Evolutionary conservation across 2,329 filamentous ascomycete species (phyloP).

Genomic region (Cladosporium sphaerospermum): DNA sequence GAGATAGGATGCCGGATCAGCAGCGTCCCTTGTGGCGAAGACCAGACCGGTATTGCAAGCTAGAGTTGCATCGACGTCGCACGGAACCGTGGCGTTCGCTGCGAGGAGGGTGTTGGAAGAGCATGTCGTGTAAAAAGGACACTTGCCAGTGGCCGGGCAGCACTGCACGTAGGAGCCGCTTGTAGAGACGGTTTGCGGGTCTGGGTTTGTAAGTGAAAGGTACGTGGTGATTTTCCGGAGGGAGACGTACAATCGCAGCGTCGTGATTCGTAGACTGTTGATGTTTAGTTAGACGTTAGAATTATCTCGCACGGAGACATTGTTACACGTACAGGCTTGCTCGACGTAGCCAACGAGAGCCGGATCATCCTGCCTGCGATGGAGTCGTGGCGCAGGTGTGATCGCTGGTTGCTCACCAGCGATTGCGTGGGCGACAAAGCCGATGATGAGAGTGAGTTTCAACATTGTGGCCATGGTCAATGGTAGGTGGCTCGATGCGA

Average conservation of each 20-base stretch:
- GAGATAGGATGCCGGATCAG: neutral
- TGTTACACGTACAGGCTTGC: neutral
- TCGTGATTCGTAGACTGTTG: neutral
- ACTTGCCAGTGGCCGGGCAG: neutral
- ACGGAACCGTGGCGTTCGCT: neutral
- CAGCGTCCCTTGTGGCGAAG: neutral
- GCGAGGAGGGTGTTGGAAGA: constrained; percentile 5
- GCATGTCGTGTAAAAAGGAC: constrained; percentile 3
- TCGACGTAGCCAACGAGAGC: neutral
- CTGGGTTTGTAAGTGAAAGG: neutral
- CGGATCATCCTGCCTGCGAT: neutral
- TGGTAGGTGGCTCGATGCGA: too few species aligned
- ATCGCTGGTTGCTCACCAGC: neutral
- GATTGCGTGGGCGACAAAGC: neutral
- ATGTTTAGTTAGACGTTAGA: neutral
- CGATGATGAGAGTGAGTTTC: neutral
- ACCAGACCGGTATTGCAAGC: constrained; percentile 6
- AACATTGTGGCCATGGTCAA: neutral
- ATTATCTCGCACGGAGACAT: neutral
- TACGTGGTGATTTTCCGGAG: too few species aligned
- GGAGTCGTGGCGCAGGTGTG: neutral
- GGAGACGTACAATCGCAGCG: neutral
- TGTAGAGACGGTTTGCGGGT: constrained; percentile 1
- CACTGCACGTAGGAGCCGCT: constrained; percentile 2
- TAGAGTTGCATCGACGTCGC: neutral